Evolutionary conservation across 805 yeast genomes (phyloP).

Genomic region (Sugiyamaella mastotermitis): DNA sequence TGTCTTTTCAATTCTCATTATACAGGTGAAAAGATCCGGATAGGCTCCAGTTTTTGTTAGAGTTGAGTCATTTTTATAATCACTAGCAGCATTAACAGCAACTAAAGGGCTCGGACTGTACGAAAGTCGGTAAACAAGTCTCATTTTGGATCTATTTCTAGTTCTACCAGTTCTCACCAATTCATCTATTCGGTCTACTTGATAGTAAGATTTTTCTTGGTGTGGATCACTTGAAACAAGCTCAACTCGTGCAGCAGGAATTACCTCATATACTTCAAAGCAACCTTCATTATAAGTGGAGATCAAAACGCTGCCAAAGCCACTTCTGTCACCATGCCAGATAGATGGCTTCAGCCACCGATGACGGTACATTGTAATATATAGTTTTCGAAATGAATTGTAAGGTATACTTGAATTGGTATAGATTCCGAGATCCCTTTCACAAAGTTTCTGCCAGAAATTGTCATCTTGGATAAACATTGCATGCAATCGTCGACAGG

Average conservation of each 20-base stretch:
- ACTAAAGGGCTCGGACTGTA: too few species aligned
- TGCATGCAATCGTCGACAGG: conserved; percentile 15
- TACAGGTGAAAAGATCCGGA: conserved; percentile 11
- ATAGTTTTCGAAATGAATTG: conserved; percentile 13
- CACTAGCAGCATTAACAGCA: too few species aligned
- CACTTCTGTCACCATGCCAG: conserved; percentile 25
- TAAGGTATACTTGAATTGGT: conserved; percentile 18
- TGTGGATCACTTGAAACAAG: too few species aligned
- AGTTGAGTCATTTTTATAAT: conserved; percentile 13
- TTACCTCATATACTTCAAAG: conserved; percentile 19
- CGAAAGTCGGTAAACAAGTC: too few species aligned
- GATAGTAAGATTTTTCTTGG: too few species aligned
- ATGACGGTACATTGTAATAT: conserved; percentile 15
- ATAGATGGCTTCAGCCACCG: conserved; percentile 23
- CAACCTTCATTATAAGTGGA: conserved; percentile 20
- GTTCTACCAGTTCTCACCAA: too few species aligned
- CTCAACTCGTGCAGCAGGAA: too few species aligned
- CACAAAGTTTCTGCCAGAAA: conserved; percentile 19
- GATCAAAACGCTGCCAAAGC: conserved; percentile 22
- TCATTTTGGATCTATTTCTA: too few species aligned
- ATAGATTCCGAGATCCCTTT: conserved; percentile 8
- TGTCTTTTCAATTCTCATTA: conserved; percentile 17
- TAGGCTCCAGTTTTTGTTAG: conserved; percentile 10
- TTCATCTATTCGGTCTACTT: too few species aligned
- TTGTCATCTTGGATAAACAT: conserved; percentile 12